These are phyloP conservation scores for Claviceps capensis DNA, from an alignment of 2,329 filamentous ascomycete species.

Conservation along the genomic window DNA sequence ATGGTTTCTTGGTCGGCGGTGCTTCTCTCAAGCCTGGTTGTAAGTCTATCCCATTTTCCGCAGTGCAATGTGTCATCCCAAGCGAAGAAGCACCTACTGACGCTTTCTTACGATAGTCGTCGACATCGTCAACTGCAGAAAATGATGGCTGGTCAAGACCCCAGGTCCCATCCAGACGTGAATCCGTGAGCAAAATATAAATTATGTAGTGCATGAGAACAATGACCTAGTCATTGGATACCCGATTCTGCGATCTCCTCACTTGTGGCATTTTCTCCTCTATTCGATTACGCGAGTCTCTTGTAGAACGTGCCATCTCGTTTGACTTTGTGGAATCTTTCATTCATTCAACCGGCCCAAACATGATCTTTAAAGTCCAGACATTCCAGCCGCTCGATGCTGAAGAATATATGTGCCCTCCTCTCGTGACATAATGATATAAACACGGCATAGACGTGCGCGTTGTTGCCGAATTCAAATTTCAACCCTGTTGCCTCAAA, in stretches of 20 bases:
- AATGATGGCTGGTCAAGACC: constrained; percentile 25
- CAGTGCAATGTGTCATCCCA: neutral
- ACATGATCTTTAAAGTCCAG: constrained; percentile 3
- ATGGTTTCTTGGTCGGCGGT: constrained; percentile 94
- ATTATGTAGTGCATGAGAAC: neutral
- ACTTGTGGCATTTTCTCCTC: neutral
- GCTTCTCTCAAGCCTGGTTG: constrained; percentile 94
- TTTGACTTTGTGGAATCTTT: neutral
- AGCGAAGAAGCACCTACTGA: neutral
- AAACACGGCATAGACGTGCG: constrained; percentile 9
- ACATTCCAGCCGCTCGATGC: constrained; percentile 17
- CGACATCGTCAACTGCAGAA: constrained; percentile 44
- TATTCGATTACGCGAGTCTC: neutral
- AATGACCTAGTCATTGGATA: neutral
- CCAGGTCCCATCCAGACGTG: neutral
- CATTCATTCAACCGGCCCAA: neutral
- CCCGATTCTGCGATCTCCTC: neutral
- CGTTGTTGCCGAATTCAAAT: constrained; percentile 3
- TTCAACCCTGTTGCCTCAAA: neutral
- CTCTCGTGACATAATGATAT: constrained; percentile 15
- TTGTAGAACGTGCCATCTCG: neutral
- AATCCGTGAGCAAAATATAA: neutral
- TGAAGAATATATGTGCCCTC: constrained; percentile 8
- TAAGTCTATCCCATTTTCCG: constrained; percentile 30
- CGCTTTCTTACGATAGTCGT: constrained; percentile 26